Base-by-base conservation (phyloP, 2,329 filamentous ascomycete genomes). In the Alternaria brassicae region DNA sequence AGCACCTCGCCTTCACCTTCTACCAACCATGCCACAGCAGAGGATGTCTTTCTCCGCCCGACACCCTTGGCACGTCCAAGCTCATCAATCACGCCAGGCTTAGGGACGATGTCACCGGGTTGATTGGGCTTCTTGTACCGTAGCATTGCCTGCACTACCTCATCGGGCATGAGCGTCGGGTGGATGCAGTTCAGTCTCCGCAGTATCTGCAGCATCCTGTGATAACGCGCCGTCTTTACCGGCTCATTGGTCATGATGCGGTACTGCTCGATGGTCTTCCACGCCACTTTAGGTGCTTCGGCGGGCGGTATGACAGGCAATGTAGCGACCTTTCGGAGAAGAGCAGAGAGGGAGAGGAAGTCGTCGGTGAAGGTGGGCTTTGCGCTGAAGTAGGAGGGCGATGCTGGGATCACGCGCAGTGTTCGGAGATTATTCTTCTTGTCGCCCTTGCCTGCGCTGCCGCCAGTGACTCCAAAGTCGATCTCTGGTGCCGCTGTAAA, bases 361-460 rank as follows among this genome's bases (percentile, higher is more conserved):
- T 91, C 86, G 80, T 99, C 95, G 79, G 90, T 95, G 83, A 97
- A 97, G 54, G 85, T 84, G 2, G 93, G 91, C 61, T 89, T 89
- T 52, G 90, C 90, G 52, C 92, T 93, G 82, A 98, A 99, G 81
- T 99, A 99, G n/a, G 94, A 95, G 3, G 92, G 89, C 34, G 93
- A 97, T 25, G 85, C 85, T 19, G 95, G 95, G 34, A 97, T 82
- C 21, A 96, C 83, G 66, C 95, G 91, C 53, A 91, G 69, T 23
- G 68, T 74, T 45, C 67, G 60, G 40, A 82, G 69, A 3, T 75
- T 42, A 19, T 49, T 49, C 17, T 58, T 58, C 49, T 49, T 60
- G 32, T 51, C 62, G 49, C 39, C 62, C 23, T 63, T 61, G n/a
- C 61, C 56, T 25, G 61, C 60, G n/a, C 61, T 55, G 6, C 54